Conservation (phyloP, 2,329 filamentous ascomycete species). For the Xylariaceae sp. region DNA sequence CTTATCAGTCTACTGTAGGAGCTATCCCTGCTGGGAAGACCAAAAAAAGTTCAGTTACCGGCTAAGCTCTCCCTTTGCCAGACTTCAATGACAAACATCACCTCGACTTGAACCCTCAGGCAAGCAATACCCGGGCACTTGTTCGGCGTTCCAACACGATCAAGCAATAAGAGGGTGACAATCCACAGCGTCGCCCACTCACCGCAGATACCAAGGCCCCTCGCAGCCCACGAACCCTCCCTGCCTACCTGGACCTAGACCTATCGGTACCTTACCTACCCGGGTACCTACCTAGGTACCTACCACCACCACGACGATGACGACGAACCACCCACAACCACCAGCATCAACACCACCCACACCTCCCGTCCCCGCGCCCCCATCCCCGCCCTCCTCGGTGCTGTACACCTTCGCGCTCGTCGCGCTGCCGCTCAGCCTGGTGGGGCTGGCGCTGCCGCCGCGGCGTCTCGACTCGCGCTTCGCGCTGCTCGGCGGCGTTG, state of each 20-base stretch:
- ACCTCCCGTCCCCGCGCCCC: constrained; percentile 10
- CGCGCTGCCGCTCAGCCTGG: constrained; percentile 38
- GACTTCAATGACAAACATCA: not conserved
- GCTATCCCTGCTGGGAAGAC: not conserved
- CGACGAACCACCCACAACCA: not conserved
- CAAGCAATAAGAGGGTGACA: constrained; percentile 4
- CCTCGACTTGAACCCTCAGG: not conserved
- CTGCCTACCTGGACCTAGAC: too few relatives aligned
- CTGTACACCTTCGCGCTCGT: constrained; percentile 42
- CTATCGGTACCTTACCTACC: too few relatives aligned
- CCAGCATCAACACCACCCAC: constrained; percentile 6
- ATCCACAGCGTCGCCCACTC: too few relatives aligned
- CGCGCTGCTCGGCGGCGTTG: constrained; percentile 39
- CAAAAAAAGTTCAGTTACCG: not conserved
- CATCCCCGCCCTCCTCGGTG: constrained; percentile 31
- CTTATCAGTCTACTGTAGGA: constrained; percentile 3
- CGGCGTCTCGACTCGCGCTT: constrained; percentile 44
- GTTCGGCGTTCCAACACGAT: not conserved
- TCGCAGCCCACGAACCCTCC: not conserved
- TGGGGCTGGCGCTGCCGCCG: constrained; percentile 44
- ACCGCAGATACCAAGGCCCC: not conserved
- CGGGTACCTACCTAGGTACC: not conserved
- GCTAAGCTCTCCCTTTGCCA: not conserved
- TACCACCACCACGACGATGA: not conserved
- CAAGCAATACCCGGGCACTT: not conserved